phyloP scores from a whole-genome alignment of 2,329 filamentous ascomycete species.

The Didymella arachidicola region DNA sequence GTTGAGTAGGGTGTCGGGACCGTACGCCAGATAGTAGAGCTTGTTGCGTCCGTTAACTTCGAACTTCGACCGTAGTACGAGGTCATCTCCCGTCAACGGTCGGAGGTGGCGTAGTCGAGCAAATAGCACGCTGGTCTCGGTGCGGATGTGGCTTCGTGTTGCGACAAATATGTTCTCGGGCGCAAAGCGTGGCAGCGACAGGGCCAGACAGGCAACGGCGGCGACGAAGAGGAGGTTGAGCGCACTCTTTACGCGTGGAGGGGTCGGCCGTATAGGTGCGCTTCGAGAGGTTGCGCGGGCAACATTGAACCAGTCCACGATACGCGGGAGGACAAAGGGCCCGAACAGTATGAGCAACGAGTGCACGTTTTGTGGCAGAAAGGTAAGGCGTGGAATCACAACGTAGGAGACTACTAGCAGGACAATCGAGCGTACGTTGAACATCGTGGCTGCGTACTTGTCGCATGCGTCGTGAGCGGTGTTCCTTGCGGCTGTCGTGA shows the following conservation, averaged over 20 bases:
- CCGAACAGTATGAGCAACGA: slow-evolving; percentile 65
- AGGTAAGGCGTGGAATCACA: slow-evolving; percentile 49
- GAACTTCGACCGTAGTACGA: slow-evolving; percentile 71
- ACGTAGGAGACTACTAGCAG: slow-evolving; percentile 46
- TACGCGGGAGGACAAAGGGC: slow-evolving; percentile 73
- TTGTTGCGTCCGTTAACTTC: slow-evolving; percentile 67
- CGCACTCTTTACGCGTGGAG: slow-evolving; percentile 62
- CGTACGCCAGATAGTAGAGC: slow-evolving; percentile 83
- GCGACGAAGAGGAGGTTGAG: slow-evolving; percentile 67
- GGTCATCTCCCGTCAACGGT: slow-evolving; percentile 67
- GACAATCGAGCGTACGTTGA: slow-evolving; percentile 44
- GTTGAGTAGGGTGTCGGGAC: slow-evolving; percentile 73
- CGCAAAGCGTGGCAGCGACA: slow-evolving; percentile 71
- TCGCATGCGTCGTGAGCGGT: slow-evolving; percentile 6
- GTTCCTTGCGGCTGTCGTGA: neutral
- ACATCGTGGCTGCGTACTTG: slow-evolving; percentile 32
- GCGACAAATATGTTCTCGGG: slow-evolving; percentile 82
- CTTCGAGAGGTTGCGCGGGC: slow-evolving; percentile 52
- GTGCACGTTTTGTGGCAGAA: slow-evolving; percentile 45
- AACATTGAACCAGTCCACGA: slow-evolving; percentile 70
- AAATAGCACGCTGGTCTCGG: slow-evolving; percentile 85
- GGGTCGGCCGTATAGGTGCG: slow-evolving; percentile 64
- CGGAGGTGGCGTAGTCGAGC: slow-evolving; percentile 71
- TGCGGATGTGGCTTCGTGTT: slow-evolving; percentile 84
- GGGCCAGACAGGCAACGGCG: slow-evolving; percentile 62